Conservation (phyloP, 257 asterid genomes). For the Ilex asprella region DNA sequence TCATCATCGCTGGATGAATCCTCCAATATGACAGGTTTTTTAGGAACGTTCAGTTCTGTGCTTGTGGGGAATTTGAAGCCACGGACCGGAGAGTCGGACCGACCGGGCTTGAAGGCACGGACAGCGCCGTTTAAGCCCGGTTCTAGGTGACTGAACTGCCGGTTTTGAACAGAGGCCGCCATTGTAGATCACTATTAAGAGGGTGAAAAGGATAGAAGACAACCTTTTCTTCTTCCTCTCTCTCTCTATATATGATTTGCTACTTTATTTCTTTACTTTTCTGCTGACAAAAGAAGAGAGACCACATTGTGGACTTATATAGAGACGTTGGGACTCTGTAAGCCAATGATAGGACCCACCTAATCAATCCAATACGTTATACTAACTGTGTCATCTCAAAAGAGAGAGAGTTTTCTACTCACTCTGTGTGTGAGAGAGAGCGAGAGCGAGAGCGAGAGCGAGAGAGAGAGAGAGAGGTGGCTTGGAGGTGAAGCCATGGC, state of each 20-base stretch:
- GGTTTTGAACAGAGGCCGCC: slow-evolving; percentile 79
- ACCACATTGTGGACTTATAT: too few species aligned
- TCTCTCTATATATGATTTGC: neutral
- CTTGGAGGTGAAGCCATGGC: too few species aligned
- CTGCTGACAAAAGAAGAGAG: neutral
- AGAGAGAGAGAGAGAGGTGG: too few species aligned
- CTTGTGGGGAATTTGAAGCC: slow-evolving; percentile 34
- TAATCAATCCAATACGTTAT: too few species aligned
- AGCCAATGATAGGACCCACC: too few species aligned
- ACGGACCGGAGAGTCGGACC: slow-evolving; percentile 57
- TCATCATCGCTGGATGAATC: slow-evolving; percentile 44
- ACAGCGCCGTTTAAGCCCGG: slow-evolving; percentile 24
- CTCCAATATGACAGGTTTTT: slow-evolving; percentile 3
- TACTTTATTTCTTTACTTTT: neutral
- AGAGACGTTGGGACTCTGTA: neutral
- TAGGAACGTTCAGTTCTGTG: neutral
- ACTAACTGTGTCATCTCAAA: too few species aligned
- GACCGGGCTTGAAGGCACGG: slow-evolving; percentile 33
- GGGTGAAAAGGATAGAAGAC: neutral
- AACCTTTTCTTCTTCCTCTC: slow-evolving; percentile 12
- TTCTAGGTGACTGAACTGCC: slow-evolving; percentile 46
- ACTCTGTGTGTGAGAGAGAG: too few species aligned
- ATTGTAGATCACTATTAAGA: slow-evolving; percentile 27
- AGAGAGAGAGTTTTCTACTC: too few species aligned
- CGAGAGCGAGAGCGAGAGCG: too few species aligned